Conservation (phyloP, 2,329 filamentous ascomycete genomes). For the Aschersonia sp. region DNA sequence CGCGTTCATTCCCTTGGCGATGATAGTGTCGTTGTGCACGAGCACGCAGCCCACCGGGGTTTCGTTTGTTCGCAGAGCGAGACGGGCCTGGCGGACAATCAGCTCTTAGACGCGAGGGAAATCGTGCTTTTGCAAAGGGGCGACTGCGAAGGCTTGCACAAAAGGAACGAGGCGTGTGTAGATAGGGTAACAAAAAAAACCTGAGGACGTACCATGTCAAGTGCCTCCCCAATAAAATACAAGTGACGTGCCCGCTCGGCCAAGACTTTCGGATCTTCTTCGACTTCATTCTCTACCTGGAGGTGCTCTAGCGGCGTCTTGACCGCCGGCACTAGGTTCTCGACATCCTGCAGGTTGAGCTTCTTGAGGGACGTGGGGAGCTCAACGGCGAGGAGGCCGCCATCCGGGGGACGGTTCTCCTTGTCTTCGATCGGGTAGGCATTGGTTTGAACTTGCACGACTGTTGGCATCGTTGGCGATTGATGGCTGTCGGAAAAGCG, state of each 20-base stretch:
- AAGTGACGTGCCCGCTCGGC: constrained; percentile 20
- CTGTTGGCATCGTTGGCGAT: constrained; percentile 2
- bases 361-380: constrained; percentile 7
- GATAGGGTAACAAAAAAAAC: not conserved
- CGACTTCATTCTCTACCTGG: not conserved
- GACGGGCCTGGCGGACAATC: constrained; percentile 48
- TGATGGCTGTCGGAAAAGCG: not conserved
- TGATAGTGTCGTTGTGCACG: constrained; percentile 62
- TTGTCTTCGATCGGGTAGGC: constrained; percentile 8
- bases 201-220: constrained; percentile 56
- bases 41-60: constrained; percentile 95
- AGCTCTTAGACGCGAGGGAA: not conserved
- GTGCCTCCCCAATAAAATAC: constrained; percentile 68
- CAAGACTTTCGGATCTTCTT: constrained; percentile 13
- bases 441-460: constrained; percentile 3
- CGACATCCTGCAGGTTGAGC: constrained; percentile 7
- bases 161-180: not conserved
- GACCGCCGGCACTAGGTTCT: not conserved
- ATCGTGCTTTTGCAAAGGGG: not conserved
- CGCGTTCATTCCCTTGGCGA: constrained; percentile 90
- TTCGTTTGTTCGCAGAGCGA: constrained; percentile 74
- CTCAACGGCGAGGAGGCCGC: not conserved
- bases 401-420: constrained; percentile 14
- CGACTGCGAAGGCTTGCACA: not conserved
- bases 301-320: not conserved